Evolutionary conservation across 176 grass and related monocot genomes (phyloP).

Genomic region (Phyllostachys edulis): DNA sequence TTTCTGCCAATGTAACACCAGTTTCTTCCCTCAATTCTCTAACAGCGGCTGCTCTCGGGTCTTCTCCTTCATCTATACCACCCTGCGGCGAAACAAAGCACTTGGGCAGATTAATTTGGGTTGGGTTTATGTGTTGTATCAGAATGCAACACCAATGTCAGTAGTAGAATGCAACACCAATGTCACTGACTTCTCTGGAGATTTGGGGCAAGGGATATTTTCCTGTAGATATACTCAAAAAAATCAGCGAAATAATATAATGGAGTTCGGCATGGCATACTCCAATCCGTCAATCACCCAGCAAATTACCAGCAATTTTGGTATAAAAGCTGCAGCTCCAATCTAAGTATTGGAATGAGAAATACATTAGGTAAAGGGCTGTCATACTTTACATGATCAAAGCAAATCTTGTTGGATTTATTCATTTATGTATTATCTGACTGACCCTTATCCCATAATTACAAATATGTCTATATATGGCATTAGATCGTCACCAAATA

Average conservation of each 20-base stretch:
- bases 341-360: conserved; percentile 48
- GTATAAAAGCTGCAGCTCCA: conserved; percentile 96
- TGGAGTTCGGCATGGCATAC: too few relatives aligned
- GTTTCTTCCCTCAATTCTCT: conserved; percentile 95
- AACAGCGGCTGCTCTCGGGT: conserved; percentile 58
- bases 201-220: too few relatives aligned
- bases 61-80: conserved; percentile 77
- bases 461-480: too few relatives aligned
- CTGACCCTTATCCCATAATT: background rate
- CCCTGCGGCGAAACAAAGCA: conserved; percentile 31
- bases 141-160: background rate
- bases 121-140: background rate
- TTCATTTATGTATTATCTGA: background rate
- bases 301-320: too few relatives aligned
- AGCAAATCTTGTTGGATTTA: background rate
- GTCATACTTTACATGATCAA: background rate
- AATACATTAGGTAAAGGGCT: background rate
- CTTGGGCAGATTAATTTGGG: background rate
- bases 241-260: too few relatives aligned
- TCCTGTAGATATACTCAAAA: too few relatives aligned
- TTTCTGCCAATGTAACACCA: conserved; percentile 76
- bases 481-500: too few relatives aligned
- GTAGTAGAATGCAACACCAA: background rate
- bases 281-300: too few relatives aligned
- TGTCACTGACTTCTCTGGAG: too few relatives aligned